phyloP scores from a whole-genome alignment of 768 basidiomycete species.

The Leccinum boreale region DNA sequence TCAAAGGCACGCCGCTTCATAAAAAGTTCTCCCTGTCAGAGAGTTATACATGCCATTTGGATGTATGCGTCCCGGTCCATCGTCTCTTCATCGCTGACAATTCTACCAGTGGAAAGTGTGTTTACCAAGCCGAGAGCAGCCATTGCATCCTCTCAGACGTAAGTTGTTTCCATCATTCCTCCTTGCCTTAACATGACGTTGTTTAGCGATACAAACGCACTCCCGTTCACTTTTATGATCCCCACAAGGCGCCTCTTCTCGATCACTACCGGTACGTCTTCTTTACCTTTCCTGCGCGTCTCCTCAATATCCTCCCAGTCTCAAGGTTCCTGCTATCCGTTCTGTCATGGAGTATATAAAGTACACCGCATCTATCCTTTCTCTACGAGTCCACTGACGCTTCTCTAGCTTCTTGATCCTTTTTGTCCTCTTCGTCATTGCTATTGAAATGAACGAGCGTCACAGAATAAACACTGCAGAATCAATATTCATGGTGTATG shows the following conservation, averaged over 20 bases:
- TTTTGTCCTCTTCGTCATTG: conserved; percentile 74
- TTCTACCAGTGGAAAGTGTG: conserved; percentile 72
- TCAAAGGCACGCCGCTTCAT: conserved; percentile 87
- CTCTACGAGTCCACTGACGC: neutral
- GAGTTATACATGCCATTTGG: conserved; percentile 84
- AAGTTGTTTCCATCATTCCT: conserved; percentile 15
- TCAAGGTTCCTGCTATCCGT: conserved; percentile 92
- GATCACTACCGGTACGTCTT: conserved; percentile 83
- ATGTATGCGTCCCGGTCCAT: conserved; percentile 41
- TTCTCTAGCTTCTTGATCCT: conserved; percentile 64
- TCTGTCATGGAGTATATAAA: conserved; percentile 88
- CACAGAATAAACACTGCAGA: conserved; percentile 66
- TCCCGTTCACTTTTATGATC: conserved; percentile 92
- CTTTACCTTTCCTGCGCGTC: neutral
- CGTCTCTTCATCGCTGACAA: conserved; percentile 14
- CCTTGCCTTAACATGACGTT: neutral
- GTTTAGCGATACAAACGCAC: conserved; percentile 88
- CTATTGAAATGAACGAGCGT: conserved; percentile 69
- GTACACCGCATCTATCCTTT: conserved; percentile 35
- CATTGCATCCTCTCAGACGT: conserved; percentile 91
- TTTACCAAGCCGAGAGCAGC: conserved; percentile 84
- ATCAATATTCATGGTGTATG: conserved; percentile 71
- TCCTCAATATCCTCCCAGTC: conserved; percentile 36
- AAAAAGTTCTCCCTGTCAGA: conserved; percentile 84
- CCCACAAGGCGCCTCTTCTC: conserved; percentile 87